phyloP scores from a whole-genome alignment of 1,284 basidiomycete species.

The Irpex sp. region DNA sequence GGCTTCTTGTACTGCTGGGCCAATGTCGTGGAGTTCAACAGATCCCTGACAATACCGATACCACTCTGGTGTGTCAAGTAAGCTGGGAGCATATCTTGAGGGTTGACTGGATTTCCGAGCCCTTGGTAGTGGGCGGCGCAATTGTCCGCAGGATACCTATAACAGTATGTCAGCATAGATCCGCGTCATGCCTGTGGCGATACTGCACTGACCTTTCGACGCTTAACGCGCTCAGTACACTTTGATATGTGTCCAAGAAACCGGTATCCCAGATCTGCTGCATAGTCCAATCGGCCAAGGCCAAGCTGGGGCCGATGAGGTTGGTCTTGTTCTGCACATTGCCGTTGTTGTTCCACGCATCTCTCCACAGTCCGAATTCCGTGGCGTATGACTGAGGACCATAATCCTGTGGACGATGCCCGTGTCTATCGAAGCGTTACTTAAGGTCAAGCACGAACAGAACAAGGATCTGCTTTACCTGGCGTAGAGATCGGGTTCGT shows the following conservation, averaged over 20 bases:
- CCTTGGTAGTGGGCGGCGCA: constrained; percentile 48
- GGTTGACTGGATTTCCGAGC: constrained; percentile 25
- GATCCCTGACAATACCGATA: constrained; percentile 37
- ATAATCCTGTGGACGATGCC: constrained; percentile 29
- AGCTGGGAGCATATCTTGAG: constrained; percentile 46
- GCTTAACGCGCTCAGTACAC: constrained; percentile 42
- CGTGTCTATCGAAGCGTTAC: constrained; percentile 15
- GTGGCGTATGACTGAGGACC: constrained; percentile 40
- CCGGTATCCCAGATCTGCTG: constrained; percentile 53
- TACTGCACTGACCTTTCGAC: constrained; percentile 44
- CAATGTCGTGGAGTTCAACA: constrained; percentile 41
- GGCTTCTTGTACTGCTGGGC: constrained; percentile 38
- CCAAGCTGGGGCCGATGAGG: constrained; percentile 59
- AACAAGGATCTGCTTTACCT: constrained; percentile 24
- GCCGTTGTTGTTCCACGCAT: constrained; percentile 36
- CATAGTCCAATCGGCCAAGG: constrained; percentile 42
- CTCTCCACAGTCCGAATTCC: constrained; percentile 38
- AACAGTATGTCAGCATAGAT: not conserved
- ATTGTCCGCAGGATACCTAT: constrained; percentile 50
- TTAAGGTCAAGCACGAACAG: constrained; percentile 20
- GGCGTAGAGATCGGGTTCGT: constrained; percentile 53
- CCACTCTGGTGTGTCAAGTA: constrained; percentile 55
- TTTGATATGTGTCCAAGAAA: constrained; percentile 43
- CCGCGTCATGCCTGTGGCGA: not conserved
- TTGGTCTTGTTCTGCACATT: constrained; percentile 39